Evolutionary conservation across 345 rosid genomes (phyloP).

Genomic region (Lepidium didymum): DNA sequence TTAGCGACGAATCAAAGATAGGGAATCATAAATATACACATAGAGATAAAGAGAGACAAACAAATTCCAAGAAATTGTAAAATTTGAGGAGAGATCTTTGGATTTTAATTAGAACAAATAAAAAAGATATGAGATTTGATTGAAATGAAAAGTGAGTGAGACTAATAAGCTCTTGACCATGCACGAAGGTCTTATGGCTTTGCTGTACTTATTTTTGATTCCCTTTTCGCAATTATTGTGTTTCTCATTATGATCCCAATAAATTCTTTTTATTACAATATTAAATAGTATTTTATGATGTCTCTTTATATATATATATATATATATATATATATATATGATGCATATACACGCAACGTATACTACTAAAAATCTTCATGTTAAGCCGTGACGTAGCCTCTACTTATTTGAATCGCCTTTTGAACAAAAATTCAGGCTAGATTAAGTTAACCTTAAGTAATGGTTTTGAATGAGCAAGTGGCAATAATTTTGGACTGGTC

Average conservation of each 20-base stretch:
- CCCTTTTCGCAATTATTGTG: conserved; percentile 24
- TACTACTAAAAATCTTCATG: conserved; percentile 2
- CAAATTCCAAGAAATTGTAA: conserved; percentile 33
- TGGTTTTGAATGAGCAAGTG: not conserved
- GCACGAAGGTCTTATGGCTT: conserved; percentile 20
- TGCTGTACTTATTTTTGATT: conserved; percentile 18
- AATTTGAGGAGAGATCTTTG: conserved; percentile 25
- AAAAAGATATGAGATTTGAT: not conserved
- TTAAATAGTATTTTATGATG: conserved; percentile 3
- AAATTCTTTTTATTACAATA: not conserved
- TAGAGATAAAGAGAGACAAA: conserved; percentile 15
- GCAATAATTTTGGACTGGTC: not conserved
- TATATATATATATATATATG: not conserved
- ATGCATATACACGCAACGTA: not conserved
- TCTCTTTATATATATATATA: not conserved
- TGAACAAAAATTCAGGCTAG: not conserved
- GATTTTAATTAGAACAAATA: not conserved
- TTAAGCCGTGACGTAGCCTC: conserved; percentile 6
- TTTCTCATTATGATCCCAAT: conserved; percentile 25
- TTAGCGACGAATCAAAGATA: conserved; percentile 7
- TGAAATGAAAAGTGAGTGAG: not conserved
- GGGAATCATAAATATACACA: not conserved
- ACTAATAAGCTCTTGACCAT: conserved; percentile 14
- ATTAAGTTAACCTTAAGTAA: not conserved
- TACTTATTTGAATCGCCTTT: not conserved